Conservation (phyloP, 208 protist genomes). For the Herpetomonas samuelpessoai region DNA sequence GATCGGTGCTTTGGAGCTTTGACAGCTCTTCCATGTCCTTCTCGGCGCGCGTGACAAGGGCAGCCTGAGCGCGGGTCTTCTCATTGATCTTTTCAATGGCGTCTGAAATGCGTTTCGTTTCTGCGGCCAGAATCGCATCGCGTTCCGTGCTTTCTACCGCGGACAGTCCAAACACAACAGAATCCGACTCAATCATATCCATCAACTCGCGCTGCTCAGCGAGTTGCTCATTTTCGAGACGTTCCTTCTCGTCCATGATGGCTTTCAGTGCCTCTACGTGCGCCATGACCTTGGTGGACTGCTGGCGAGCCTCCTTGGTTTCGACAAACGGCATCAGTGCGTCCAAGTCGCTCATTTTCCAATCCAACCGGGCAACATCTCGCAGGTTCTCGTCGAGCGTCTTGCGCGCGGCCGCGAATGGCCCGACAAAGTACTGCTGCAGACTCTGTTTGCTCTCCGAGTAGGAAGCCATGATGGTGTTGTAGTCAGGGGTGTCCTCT, state of each 20-base stretch:
- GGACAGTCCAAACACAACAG: constrained; percentile 58
- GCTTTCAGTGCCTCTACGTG: constrained; percentile 51
- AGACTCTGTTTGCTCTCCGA: constrained; percentile 51
- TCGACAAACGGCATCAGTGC: constrained; percentile 80
- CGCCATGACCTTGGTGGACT: constrained; percentile 50
- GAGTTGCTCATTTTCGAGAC: constrained; percentile 35
- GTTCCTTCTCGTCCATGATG: constrained; percentile 37
- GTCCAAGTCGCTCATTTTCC: constrained; percentile 68
- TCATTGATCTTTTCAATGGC: constrained; percentile 53
- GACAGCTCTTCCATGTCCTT: constrained; percentile 44
- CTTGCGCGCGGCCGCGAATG: constrained; percentile 42
- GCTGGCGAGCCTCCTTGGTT: constrained; percentile 56
- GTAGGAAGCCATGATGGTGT: constrained; percentile 45
- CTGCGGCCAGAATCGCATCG: constrained; percentile 44
- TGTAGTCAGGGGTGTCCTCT: constrained; percentile 50
- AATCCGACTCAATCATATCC: constrained; percentile 70
- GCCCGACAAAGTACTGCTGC: constrained; percentile 37
- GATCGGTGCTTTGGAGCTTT: constrained; percentile 71
- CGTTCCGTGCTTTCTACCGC: constrained; percentile 55
- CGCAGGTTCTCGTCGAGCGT: constrained; percentile 48
- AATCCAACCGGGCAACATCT: constrained; percentile 67
- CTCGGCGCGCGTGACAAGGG: constrained; percentile 43
- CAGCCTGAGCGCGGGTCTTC: constrained; percentile 35
- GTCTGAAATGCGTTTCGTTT: constrained; percentile 50
- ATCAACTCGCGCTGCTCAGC: constrained; percentile 36